Base-by-base conservation (phyloP, 2,329 filamentous ascomycete genomes). In the Fusarium palustre region DNA sequence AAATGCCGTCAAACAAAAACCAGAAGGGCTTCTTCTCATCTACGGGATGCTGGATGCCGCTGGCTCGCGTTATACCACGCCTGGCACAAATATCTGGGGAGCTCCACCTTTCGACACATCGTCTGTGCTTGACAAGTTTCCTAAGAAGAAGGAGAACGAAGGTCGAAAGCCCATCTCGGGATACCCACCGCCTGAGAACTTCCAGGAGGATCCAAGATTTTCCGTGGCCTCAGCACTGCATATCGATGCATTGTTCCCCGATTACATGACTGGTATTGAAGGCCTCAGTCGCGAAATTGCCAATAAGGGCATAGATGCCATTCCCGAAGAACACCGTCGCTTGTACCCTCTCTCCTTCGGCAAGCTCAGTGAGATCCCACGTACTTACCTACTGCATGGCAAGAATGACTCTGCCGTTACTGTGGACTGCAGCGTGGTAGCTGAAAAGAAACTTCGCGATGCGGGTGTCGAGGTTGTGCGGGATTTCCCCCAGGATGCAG, bases 331-430 rank as follows among this genome's bases (percentile, higher is more conserved):
- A 8, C 66, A 69, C 9, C 48, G 47, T 7, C 43, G 59, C 1
- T 22, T 74, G 1, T 74, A 72, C 3, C 71, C 71, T 10, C 55
- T 74, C 1, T 54, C 59, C 0, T 71, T 73, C 16, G 67, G 57
- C 0, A 36, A 69, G 0, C 59, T 72, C 3, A 8, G 18, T 1
- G 42, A 59, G 2, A n/a, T 74, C 3, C 71, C 71, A 15, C 64
- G 41, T 0, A 74, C 71, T 0, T 57, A 71, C 18, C 24, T 74
- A 5, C 25, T 74, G 0, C 71, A 74, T 12, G 71, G 71, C 1
- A 54, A 49, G 3, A 74, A 71, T 10, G 71, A 74, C 34, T 66
- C 71, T 13, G 71, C 64, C 45, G 71, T 74, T 4, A 69, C 71
- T 0, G 43, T 69, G 0, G 67, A 69, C 3, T 60, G 46, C 5